Evolutionary conservation across 2,329 filamentous ascomycete species (phyloP).

Genomic region (Stagonosporopsis vannaccii): DNA sequence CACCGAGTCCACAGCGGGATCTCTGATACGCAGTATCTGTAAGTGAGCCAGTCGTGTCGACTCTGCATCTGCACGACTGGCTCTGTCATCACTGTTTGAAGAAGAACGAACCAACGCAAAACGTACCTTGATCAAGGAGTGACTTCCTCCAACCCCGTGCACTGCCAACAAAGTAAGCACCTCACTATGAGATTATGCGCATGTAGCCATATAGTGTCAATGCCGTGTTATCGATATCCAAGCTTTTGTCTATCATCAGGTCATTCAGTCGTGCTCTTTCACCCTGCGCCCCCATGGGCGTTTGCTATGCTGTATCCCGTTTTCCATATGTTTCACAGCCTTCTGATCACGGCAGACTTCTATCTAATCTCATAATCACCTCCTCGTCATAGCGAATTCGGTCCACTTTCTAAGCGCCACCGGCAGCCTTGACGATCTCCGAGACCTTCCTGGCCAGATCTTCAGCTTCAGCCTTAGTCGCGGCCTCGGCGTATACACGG

Average conservation of each 20-base stretch:
- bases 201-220: constrained; percentile 4
- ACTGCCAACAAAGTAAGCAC: background rate
- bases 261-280: constrained; percentile 22
- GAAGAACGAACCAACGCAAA: background rate
- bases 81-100: constrained; percentile 13
- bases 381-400: constrained; percentile 13
- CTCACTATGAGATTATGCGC: background rate
- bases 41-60: constrained; percentile 10
- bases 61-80: constrained; percentile 2
- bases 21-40: constrained; percentile 35
- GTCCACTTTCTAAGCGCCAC: constrained; percentile 28
- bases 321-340: background rate
- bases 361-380: constrained; percentile 9
- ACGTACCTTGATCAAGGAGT: constrained; percentile 5
- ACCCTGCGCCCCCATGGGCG: background rate
- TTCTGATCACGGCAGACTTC: background rate
- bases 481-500: constrained; percentile 93
- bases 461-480: constrained; percentile 86
- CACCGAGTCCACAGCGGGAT: constrained; percentile 24
- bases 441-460: constrained; percentile 87
- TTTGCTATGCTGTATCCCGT: background rate
- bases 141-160: background rate
- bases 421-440: constrained; percentile 67
- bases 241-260: constrained; percentile 32
- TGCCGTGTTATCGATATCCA: constrained; percentile 19